Base-by-base conservation (phyloP, 2,329 filamentous ascomycete species). In the Colletotrichum incanum region DNA sequence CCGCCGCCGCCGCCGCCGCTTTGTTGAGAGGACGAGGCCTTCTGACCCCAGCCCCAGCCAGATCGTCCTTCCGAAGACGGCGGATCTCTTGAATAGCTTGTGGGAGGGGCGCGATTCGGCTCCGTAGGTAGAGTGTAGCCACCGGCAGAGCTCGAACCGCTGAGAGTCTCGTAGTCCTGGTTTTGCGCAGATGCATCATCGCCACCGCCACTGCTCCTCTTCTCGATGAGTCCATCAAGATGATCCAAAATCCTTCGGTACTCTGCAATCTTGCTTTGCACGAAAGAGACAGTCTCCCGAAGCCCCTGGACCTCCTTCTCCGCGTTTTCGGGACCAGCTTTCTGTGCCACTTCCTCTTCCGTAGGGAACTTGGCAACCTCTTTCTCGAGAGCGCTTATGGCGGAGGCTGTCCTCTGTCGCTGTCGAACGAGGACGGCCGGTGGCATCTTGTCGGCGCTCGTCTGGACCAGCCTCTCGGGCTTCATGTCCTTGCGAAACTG, bases 401-500 rank as follows among this genome's bases (percentile, higher is more conserved):
- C 28, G 16, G 23, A 23, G 3, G 4, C 28, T n/a, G 50, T 37
- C 3, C 23, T 14, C 14, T 26, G 16, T 43, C 71, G 67, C 31
- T 71, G 61, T 2, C 47, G 39, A 6, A 6, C 31, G 34, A 71
- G 62, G 20, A 9, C 18, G 20, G 26, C 11, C 18, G 39, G 18
- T 34, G 61, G 41, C 37, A 71, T 20, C 9, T 52, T 47, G 20
- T 41, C 49, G 11, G 67, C 62, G 11, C 41, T 45, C 11, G 39
- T 8, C 56, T 31, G 20, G n/a, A 61, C 18, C 31, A 73, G 20
- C 52, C 50, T 62, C 8, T 50, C 67, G 12, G 50, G 61, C 37
- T 67, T 67, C 49, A 73, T 66, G 39, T 73, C 71, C 34, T 67
- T 39, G 41, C 71, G 61, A 26, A 71, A 71, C 34, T 73, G 28